phyloP scores from a whole-genome alignment of 2,329 filamentous ascomycete genomes.

The Domatiomyces catenatus region DNA sequence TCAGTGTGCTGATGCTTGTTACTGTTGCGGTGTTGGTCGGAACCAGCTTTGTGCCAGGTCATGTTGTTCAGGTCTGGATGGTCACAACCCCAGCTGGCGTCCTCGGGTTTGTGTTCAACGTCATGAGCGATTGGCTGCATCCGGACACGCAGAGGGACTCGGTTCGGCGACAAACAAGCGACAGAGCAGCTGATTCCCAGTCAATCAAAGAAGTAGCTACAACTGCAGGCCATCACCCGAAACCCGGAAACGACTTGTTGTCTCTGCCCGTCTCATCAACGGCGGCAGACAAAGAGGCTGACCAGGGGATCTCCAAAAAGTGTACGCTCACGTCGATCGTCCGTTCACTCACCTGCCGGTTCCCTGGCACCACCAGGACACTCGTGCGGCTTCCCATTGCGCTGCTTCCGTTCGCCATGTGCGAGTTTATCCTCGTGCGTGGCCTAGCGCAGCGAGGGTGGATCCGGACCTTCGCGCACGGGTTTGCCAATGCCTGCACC shows the following conservation, averaged over 20 bases:
- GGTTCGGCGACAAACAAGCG: conserved; percentile 2
- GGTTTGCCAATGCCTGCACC: conserved; percentile 14
- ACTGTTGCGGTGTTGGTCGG: conserved; percentile 17
- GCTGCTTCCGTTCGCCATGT: conserved; percentile 17
- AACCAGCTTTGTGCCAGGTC: conserved; percentile 16
- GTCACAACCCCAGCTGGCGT: conserved; percentile 15
- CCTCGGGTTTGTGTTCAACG: conserved; percentile 13
- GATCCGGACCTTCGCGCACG: conserved; percentile 14
- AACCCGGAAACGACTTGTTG: not conserved
- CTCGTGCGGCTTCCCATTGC: conserved; percentile 11
- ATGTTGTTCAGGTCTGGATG: conserved; percentile 17
- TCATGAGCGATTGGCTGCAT: conserved; percentile 11
- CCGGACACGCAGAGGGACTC: conserved; percentile 3
- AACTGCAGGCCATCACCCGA: too few relatives aligned
- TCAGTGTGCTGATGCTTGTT: conserved; percentile 14
- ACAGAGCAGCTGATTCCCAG: conserved; percentile 7
- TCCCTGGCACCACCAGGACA: conserved; percentile 13
- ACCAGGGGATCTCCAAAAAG: not conserved
- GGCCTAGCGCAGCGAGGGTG: conserved; percentile 15
- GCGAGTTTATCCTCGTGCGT: conserved; percentile 17
- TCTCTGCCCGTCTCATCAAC: not conserved
- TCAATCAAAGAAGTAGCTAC: not conserved
- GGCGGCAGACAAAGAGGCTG: not conserved
- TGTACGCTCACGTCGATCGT: conserved; percentile 7
- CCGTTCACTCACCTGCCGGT: conserved; percentile 6